Evolutionary conservation across 164 flowering plant species (phyloP).

Genomic region (Akebia trifoliata): DNA sequence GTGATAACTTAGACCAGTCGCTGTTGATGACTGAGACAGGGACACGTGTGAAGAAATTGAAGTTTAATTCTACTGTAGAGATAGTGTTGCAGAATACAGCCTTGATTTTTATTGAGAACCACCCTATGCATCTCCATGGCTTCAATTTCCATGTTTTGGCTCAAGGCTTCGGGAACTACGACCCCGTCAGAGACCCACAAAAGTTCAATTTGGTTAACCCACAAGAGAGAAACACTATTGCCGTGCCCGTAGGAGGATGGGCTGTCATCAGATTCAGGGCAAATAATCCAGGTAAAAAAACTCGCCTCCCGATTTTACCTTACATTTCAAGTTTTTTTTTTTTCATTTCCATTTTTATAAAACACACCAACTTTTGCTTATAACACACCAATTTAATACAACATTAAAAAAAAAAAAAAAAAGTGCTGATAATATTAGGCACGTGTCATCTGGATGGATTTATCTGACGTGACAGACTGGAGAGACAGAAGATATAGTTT

Average conservation of each 20-base stretch:
- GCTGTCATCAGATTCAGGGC: slow-evolving; percentile 71
- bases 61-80: slow-evolving; percentile 56
- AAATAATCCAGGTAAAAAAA: slow-evolving; percentile 54
- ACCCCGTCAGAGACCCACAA: slow-evolving; percentile 21
- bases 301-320: background rate
- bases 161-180: slow-evolving; percentile 74
- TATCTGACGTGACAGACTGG: too few relatives aligned
- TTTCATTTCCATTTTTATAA: too few relatives aligned
- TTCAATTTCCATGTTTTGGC: slow-evolving; percentile 62
- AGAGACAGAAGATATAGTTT: too few relatives aligned
- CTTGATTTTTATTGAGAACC: slow-evolving; percentile 43
- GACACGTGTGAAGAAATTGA: slow-evolving; percentile 48
- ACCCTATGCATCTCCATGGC: slow-evolving; percentile 74
- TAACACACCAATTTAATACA: too few relatives aligned
- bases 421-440: too few relatives aligned
- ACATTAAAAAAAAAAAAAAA: too few relatives aligned
- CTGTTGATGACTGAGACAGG: slow-evolving; percentile 23
- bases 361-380: too few relatives aligned
- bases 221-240: slow-evolving; percentile 67
- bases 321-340: background rate
- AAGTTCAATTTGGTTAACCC: slow-evolving; percentile 58
- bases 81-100: slow-evolving; percentile 79
- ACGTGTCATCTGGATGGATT: too few relatives aligned
- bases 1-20: slow-evolving; percentile 12
- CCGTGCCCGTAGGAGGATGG: slow-evolving; percentile 82